Percentiles rank a stretch among this genome's conserved stretches.
Evolutionary conservation across 306 rosid genomes (phyloP).

Genomic region (Corylus avellana): DNA sequence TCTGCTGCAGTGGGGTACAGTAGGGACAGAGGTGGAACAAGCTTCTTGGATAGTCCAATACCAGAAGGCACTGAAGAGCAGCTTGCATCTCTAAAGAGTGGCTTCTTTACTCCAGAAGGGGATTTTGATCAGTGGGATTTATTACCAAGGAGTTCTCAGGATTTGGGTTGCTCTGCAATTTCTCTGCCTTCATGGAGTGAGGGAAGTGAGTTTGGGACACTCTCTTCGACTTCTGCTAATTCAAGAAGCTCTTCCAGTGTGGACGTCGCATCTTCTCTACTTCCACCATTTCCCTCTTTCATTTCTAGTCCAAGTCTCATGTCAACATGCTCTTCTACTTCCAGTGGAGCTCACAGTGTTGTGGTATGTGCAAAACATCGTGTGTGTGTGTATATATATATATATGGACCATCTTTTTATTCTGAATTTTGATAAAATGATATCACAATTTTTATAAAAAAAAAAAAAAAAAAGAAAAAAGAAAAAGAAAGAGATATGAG

Average conservation of each 20-base stretch:
- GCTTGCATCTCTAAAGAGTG: no score
- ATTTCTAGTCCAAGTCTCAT: not conserved
- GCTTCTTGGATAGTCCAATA: not conserved
- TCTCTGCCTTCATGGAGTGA: no score
- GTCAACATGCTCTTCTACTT: slow-evolving; percentile 4
- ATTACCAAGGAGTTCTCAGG: not conserved
- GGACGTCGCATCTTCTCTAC: no score
- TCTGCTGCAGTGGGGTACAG: not conserved
- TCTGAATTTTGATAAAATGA: no score
- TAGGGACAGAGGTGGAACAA: not conserved
- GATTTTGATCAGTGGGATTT: not conserved
- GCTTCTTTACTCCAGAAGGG: not conserved
- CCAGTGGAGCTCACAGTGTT: not conserved
- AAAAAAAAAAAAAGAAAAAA: no score
- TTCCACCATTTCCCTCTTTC: not conserved
- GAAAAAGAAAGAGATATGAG: not conserved
- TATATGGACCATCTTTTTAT: no score
- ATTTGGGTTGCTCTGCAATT: not conserved
- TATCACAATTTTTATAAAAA: no score
- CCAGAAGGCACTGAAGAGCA: not conserved
- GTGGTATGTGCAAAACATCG: not conserved
- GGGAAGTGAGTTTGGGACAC: not conserved
- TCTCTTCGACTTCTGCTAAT: not conserved
- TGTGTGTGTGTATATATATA: no score
- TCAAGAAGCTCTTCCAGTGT: not conserved